phyloP scores from a whole-genome alignment of 2,329 filamentous ascomycete species.

The Aspergillus alliaceus region DNA sequence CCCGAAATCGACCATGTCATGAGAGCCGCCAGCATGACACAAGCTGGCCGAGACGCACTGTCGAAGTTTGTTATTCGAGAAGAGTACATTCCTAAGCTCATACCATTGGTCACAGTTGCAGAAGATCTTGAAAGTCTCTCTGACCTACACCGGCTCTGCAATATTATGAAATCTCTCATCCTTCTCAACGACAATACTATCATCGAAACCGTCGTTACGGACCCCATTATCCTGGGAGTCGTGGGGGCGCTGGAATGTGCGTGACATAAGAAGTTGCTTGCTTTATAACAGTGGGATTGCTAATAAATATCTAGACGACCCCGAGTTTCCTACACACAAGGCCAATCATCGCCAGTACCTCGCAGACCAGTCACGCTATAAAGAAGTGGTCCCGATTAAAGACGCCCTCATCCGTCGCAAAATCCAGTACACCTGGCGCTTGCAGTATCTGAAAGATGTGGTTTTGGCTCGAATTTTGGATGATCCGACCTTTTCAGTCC shows the following conservation, averaged over 20 bases:
- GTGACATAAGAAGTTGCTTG: conserved; percentile 22
- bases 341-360: conserved; percentile 95
- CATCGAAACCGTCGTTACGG: conserved; percentile 89
- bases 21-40: conserved; percentile 72
- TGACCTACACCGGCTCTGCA: conserved; percentile 89
- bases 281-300: conserved; percentile 10
- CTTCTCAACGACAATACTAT: conserved; percentile 92
- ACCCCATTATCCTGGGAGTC: conserved; percentile 84
- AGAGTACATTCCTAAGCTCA: conserved; percentile 83
- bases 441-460: conserved; percentile 98
- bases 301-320: conserved; percentile 65
- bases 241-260: conserved; percentile 88
- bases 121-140: conserved; percentile 86
- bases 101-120: conserved; percentile 81
- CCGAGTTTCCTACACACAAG: conserved; percentile 95
- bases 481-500: conserved; percentile 94
- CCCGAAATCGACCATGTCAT: conserved; percentile 82
- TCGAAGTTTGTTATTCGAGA: conserved; percentile 83
- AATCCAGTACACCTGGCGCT: conserved; percentile 92
- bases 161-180: conserved; percentile 96
- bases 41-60: conserved; percentile 77
- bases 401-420: conserved; percentile 79
- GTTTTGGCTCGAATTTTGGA: conserved; percentile 93
- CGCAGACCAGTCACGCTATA: conserved; percentile 83
- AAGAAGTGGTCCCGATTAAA: conserved; percentile 92